A percentile compares a stretch with the other conserved stretches of the same genome.
Conservation (phyloP, 495 filamentous ascomycete genomes). For the Xylaria castorea region DNA sequence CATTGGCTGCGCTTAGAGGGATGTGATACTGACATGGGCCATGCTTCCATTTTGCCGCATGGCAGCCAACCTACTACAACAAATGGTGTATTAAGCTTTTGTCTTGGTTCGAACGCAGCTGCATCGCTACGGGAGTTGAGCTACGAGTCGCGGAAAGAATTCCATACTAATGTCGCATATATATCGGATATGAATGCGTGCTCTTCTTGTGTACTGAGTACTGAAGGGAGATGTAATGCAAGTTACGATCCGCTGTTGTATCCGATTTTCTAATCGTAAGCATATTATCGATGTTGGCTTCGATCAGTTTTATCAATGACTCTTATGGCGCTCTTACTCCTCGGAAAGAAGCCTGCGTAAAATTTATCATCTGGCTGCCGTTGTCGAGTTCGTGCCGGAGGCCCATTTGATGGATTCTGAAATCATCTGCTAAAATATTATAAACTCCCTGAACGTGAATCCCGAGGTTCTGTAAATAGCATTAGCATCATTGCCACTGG, state of each 20-base stretch:
- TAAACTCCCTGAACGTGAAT: neutral
- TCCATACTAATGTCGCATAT: neutral
- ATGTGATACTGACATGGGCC: neutral
- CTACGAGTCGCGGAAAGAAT: neutral
- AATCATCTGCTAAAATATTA: neutral
- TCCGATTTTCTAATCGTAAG: neutral
- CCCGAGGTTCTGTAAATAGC: neutral
- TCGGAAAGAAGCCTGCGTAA: neutral
- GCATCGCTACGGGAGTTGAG: neutral
- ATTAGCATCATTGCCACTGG: neutral
- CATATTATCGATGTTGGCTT: neutral
- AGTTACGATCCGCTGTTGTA: neutral
- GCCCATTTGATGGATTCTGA: neutral
- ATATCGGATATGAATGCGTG: neutral
- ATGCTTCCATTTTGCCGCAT: conserved; percentile 14
- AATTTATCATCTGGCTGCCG: neutral
- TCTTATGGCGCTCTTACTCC: neutral
- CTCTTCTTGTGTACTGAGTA: neutral
- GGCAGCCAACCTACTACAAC: neutral
- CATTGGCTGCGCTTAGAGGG: conserved; percentile 14
- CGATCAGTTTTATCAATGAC: no score
- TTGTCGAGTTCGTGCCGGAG: neutral
- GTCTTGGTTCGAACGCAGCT: neutral
- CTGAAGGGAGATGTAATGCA: neutral
- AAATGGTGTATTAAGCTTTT: neutral